Conservation (phyloP, 306 rosid genomes). For the Cicer cuneatum region DNA sequence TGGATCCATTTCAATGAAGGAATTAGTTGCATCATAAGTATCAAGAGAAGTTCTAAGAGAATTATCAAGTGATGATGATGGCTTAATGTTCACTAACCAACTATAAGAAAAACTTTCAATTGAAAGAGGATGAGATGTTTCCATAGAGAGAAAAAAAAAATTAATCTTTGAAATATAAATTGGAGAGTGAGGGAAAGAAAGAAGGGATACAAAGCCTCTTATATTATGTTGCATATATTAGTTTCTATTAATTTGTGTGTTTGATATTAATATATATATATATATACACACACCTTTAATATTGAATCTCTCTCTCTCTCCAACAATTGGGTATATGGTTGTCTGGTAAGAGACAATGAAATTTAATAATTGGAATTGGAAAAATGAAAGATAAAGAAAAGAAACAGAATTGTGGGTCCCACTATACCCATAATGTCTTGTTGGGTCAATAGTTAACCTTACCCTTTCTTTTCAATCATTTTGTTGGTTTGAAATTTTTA, state of each 20-base stretch:
- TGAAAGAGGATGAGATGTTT: conserved; percentile 82
- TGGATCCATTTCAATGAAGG: conserved; percentile 99
- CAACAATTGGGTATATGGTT: conserved; percentile 75
- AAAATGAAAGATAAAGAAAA: conserved; percentile 50
- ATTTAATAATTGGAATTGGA: conserved; percentile 64
- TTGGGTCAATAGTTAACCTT: conserved; percentile 67
- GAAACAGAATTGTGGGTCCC: conserved; percentile 67
- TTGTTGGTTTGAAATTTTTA: conserved; percentile 46
- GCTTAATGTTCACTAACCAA: conserved; percentile 90
- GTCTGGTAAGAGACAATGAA: conserved; percentile 76
- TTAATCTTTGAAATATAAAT: not conserved
- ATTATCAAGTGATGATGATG: conserved; percentile 25
- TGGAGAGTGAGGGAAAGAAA: conserved; percentile 6
- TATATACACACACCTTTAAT: conserved; percentile 43
- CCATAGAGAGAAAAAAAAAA: conserved; percentile 14
- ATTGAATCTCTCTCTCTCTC: conserved; percentile 59
- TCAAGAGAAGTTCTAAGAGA: conserved; percentile 61
- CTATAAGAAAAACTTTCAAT: conserved; percentile 95
- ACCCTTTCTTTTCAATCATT: conserved; percentile 63
- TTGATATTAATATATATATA: not conserved
- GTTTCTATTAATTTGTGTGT: not conserved
- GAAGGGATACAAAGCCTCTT: conserved; percentile 44
- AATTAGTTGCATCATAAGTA: conserved; percentile 77
- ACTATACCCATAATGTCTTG: conserved; percentile 67
- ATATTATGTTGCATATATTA: conserved; percentile 51